Percentiles rank a stretch among this genome's conserved stretches.
phyloP scores from a whole-genome alignment of 163 green algal genomes.

The Chlamydomonas reinhardtii region DNA sequence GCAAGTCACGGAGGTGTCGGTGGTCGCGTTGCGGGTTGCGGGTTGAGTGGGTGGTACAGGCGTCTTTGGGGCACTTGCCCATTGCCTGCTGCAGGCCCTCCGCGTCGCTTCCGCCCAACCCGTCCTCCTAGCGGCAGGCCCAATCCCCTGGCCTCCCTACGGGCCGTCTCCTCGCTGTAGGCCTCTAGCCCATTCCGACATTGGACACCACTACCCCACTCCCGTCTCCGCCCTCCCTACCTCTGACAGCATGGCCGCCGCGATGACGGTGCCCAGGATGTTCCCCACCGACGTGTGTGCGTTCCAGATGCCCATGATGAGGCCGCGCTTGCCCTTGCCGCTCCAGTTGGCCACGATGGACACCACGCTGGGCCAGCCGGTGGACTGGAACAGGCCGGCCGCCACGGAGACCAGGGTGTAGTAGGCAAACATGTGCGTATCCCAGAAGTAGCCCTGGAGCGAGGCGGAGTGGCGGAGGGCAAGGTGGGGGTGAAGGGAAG shows the following conservation, averaged over 20 bases:
- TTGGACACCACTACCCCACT: too few relatives aligned
- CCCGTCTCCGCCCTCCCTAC: constrained; percentile 6
- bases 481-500: background rate
- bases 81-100: too few relatives aligned
- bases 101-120: too few relatives aligned
- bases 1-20: background rate
- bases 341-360: constrained; percentile 96
- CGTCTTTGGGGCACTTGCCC: too few relatives aligned
- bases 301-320: constrained; percentile 98
- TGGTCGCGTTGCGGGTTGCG: too few relatives aligned
- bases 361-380: constrained; percentile 94
- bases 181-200: too few relatives aligned
- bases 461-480: background rate
- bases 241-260: constrained; percentile 70
- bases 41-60: too few relatives aligned
- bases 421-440: constrained; percentile 87
- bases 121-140: too few relatives aligned
- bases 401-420: constrained; percentile 76
- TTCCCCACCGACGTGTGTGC: constrained; percentile 95
- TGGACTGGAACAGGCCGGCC: constrained; percentile 89
- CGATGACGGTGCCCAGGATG: constrained; percentile 90
- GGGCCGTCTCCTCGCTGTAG: too few relatives aligned
- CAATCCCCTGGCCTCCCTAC: too few relatives aligned
- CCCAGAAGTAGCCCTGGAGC: constrained; percentile 83
- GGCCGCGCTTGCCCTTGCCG: constrained; percentile 91